Base-by-base conservation (phyloP, 768 basidiomycete species). In the Kwoniella mangroviensis region DNA sequence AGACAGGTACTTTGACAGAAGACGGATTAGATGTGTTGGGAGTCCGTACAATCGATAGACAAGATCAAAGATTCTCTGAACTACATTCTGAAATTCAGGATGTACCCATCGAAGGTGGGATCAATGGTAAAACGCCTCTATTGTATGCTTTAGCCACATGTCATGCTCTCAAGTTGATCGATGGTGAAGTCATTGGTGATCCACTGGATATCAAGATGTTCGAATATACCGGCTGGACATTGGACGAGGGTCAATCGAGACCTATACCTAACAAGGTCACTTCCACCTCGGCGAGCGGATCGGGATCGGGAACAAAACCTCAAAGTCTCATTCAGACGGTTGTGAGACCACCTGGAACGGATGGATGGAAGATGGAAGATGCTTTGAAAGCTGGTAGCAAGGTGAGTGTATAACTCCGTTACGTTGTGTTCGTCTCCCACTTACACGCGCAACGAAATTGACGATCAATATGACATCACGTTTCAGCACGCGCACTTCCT, bases 191-290 rank as follows among this genome's bases (percentile, higher is more conserved):
- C n/a, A 89, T 99, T 51, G 97, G 97, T 0, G 97, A 99, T 83
- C 97, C 97, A 1, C 83, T 99, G 49, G 97, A 99, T 80, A 89
- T 91, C 68, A 95, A 96, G 84, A 99, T 99, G 97, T 99, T 98
- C 81, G 91, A 90, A 70, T 98, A 97, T 80, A 98, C 97, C 7
- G 89, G 88, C 62, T 99, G 97, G 97, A 92, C 90, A 0, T 84
- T 99, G 61, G 96, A 99, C 78, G 97, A 98, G 84, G 96, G 96
- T 89, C 90, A 43, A 90, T 89, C 10, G 88, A 88, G 11, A 88
- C 73, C 77, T 60, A 75, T 75, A 58, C 76, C 87, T 4, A 86
- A 87, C 21, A 85, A 75, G 54, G 53, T 56, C 51, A 21, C 54
- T n/a, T 24, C 41, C 28, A 19, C 68, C 24, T 34, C 54, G 57